phyloP scores from a whole-genome alignment of 768 basidiomycete species.

The Cystoderma amianthinum region DNA sequence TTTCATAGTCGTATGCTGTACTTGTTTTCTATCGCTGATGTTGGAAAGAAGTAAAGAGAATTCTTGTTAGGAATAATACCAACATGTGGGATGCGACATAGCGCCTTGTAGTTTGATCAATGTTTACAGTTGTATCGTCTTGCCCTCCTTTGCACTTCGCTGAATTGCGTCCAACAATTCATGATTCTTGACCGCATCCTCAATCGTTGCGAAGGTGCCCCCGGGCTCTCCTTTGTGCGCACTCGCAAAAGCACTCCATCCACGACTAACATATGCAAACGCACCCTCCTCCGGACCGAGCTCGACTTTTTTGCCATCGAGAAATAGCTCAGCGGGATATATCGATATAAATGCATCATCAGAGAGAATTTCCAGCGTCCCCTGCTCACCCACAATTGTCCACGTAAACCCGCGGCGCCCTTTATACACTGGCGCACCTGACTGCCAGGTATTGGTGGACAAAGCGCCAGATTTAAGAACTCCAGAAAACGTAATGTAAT shows the following conservation, averaged over 20 bases:
- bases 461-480: not conserved
- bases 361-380: conserved; percentile 6
- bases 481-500: not conserved
- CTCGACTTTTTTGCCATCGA: not conserved
- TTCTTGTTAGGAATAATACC: too few species aligned
- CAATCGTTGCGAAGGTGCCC: not conserved
- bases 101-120: too few species aligned
- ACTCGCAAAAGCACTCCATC: not conserved
- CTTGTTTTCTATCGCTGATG: too few species aligned
- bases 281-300: not conserved
- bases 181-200: not conserved
- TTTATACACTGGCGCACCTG: not conserved
- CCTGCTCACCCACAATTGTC: conserved; percentile 12
- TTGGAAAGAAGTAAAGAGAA: too few species aligned
- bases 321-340: not conserved
- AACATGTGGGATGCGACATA: too few species aligned
- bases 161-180: not conserved
- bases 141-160: not conserved
- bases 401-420: conserved; percentile 9
- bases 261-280: not conserved
- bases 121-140: too few species aligned
- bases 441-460: not conserved
- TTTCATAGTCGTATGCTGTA: too few species aligned
- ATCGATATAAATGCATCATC: not conserved
- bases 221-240: not conserved